Evolutionary conservation across 2,329 filamentous ascomycete genomes (phyloP).

Genomic region (Xylaria sp.): DNA sequence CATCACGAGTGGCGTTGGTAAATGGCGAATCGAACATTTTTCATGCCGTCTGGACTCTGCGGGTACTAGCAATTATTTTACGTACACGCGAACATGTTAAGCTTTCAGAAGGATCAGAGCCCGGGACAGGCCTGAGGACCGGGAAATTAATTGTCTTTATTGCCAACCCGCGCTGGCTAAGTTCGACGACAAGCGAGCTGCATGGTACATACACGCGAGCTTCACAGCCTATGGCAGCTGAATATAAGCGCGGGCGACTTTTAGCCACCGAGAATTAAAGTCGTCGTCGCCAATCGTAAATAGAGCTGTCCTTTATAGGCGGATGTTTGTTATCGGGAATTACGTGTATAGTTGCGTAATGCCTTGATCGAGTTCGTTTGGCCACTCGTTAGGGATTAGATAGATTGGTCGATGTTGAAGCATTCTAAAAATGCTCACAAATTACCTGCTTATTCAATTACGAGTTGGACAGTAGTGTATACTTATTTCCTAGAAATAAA

Average conservation of each 20-base stretch:
- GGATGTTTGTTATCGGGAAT: no score
- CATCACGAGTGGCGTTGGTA: neutral
- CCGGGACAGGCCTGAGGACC: neutral
- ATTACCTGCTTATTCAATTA: neutral
- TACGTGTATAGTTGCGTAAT: neutral
- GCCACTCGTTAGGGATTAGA: neutral
- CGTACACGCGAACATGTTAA: neutral
- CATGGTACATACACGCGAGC: neutral
- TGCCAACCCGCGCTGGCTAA: neutral
- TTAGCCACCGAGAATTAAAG: neutral
- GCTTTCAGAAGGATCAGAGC: neutral
- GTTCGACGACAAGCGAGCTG: constrained; percentile 9
- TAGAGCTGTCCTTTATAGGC: neutral
- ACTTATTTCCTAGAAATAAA: no score
- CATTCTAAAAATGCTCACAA: neutral
- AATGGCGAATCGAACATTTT: neutral
- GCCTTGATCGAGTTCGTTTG: neutral
- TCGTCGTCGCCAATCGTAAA: neutral
- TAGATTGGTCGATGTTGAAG: neutral
- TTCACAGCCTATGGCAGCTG: neutral
- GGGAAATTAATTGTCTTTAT: neutral
- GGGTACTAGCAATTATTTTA: neutral
- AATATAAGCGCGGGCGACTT: constrained; percentile 9
- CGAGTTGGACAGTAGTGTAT: neutral
- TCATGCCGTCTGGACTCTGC: neutral